Evolutionary conservation across 352 stramenopile species (phyloP), one percentile per base, ranked within the genome.

Genomic region (Globisporangium nagaii): DNA sequence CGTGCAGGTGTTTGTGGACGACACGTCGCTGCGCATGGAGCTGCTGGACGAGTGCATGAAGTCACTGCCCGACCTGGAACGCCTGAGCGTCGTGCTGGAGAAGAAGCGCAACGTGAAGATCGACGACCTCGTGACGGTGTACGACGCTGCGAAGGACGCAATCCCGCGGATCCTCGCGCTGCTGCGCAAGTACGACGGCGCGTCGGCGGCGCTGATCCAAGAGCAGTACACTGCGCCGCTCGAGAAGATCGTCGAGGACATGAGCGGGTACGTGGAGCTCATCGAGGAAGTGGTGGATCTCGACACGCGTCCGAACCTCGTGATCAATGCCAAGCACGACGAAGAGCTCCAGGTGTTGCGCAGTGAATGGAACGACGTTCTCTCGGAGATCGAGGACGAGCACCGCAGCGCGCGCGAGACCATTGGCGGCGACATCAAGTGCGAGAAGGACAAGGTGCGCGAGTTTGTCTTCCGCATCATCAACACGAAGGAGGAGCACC

Each of bases 381-480:
- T 90, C 11, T 71, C 59, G 0, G 72, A 78, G 27, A 89, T 95
- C 64, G 88, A 98, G n/a, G 75, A 88, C 36, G 80, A 90, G 43
- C 84, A 93, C 51, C 63, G 65, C 1, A 76, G 74, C 36, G 79
- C 74, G 9, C 67, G 72, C 20, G 58, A 86, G 37, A 76, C 63
- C 1, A 90, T 93, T 49, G 71, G 74, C n/a, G 80, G 73, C 12
- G 83, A 93, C 27, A 88, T 93, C 61, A 93, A 96, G 57, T 90
- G 98, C 34, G 96, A 99, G 63, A 88, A 94, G 47, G 86, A 96
- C 62, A 95, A 93, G 53, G 73, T 93, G 22, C 84, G 85, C 11
- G 86, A 88, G 20, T 96, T 95, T 53, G 90, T 97, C 41, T 98
- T 99, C 66, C 93, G 96, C 49, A 66, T 98, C 34, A 81, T 90